Evolutionary conservation across 768 basidiomycete species (phyloP).

Genomic region (Lactarius evosmus): DNA sequence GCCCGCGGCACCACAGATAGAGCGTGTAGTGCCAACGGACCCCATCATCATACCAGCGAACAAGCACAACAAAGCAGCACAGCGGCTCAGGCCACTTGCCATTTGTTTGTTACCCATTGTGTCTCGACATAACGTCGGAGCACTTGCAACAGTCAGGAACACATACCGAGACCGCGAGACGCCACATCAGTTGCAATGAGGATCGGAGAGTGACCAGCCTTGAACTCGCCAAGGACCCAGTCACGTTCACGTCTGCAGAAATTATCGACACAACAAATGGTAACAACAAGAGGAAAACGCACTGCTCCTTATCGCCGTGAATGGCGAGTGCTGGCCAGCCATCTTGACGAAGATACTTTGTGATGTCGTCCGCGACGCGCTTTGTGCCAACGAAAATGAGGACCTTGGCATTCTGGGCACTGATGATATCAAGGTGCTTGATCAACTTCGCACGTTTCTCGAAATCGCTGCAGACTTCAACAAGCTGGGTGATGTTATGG

Average conservation of each 20-base stretch:
- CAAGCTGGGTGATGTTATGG: conserved; percentile 93
- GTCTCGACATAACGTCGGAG: conserved; percentile 38
- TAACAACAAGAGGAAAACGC: conserved; percentile 35
- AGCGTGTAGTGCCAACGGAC: conserved; percentile 22
- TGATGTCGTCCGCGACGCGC: conserved; percentile 96
- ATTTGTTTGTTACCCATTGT: conserved; percentile 34
- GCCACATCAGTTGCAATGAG: conserved; percentile 99
- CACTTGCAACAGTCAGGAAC: conserved; percentile 47
- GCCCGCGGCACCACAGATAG: conserved; percentile 24
- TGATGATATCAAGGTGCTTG: conserved; percentile 96
- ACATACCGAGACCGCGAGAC: conserved; percentile 99
- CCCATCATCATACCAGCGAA: conserved; percentile 28
- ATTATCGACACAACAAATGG: conserved; percentile 4
- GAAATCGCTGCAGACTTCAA: conserved; percentile 95
- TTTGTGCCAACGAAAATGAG: conserved; percentile 98
- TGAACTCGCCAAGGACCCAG: conserved; percentile 98
- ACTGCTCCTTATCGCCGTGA: conserved; percentile 99
- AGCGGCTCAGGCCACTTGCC: conserved; percentile 25
- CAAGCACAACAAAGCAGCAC: conserved; percentile 23
- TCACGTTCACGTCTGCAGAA: conserved; percentile 85
- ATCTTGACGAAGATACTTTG: conserved; percentile 95
- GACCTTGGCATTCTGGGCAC: conserved; percentile 95
- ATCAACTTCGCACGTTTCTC: conserved; percentile 96
- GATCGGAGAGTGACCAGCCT: conserved; percentile 95
- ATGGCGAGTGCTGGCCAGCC: conserved; percentile 99